Evolutionary conservation across 805 yeast genomes (phyloP).

Genomic region (Candida sanyiensis): DNA sequence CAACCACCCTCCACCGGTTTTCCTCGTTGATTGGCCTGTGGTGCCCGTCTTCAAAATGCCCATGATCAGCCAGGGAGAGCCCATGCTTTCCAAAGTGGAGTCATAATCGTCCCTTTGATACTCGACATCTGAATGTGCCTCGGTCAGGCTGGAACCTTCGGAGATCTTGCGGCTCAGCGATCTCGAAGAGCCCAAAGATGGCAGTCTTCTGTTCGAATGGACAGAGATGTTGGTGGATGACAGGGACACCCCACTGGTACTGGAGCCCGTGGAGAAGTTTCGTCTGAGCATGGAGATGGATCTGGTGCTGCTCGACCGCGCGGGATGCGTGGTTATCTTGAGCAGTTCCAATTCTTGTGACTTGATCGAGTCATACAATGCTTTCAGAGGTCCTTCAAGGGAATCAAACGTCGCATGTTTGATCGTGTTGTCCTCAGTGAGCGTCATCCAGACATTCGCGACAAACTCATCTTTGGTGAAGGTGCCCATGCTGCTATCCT

Average conservation of each 20-base stretch:
- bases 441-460: conserved; percentile 44
- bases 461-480: conserved; percentile 41
- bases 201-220: conserved; percentile 21
- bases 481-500: conserved; percentile 27
- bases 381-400: conserved; percentile 21
- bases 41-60: conserved; percentile 45
- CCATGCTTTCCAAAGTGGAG: conserved; percentile 55
- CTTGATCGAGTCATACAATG: conserved; percentile 34
- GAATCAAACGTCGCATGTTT: not conserved
- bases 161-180: conserved; percentile 8
- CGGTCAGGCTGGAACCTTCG: conserved; percentile 11
- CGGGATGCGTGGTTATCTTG: not conserved
- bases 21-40: conserved; percentile 5
- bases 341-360: conserved; percentile 16
- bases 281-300: conserved; percentile 9
- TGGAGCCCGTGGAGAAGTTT: conserved; percentile 11
- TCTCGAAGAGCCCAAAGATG: conserved; percentile 22
- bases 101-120: conserved; percentile 43
- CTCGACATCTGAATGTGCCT: conserved; percentile 26
- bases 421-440: conserved; percentile 24
- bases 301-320: conserved; percentile 3
- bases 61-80: conserved; percentile 77
- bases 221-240: conserved; percentile 18
- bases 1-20: conserved; percentile 10
- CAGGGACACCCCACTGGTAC: not conserved